phyloP scores from a whole-genome alignment of 2,329 filamentous ascomycete species.

The Trichoderma guizhouense region DNA sequence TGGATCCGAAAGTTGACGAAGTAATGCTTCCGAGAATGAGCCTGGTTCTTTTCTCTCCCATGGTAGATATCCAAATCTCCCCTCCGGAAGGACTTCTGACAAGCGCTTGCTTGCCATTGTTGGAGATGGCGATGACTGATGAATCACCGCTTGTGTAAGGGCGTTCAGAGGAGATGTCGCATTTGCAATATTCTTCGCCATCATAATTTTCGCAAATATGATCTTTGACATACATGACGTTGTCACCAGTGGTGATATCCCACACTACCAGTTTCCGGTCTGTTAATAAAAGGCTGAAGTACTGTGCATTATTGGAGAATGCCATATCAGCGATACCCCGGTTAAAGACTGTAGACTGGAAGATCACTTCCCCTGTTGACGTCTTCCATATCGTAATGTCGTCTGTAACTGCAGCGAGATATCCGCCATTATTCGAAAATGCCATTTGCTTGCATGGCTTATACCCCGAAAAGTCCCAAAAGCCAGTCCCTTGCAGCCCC shows the following conservation, averaged over 20 bases:
- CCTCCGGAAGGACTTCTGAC: not conserved
- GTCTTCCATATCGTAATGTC: not conserved
- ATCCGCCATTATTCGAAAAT: not conserved
- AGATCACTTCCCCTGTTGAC: not conserved
- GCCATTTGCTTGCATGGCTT: not conserved
- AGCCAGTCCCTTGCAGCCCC: not conserved
- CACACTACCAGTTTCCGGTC: not conserved
- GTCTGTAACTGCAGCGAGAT: not conserved
- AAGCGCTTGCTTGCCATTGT: not conserved
- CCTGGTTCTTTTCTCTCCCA: not conserved
- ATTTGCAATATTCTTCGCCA: not conserved
- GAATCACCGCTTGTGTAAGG: not conserved
- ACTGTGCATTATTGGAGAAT: not conserved
- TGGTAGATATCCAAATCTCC: not conserved
- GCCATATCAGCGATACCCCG: not conserved
- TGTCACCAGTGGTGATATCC: not conserved
- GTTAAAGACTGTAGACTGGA: not conserved
- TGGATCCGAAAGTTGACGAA: not conserved
- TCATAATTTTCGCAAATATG: not conserved
- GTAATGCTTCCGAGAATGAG: not conserved
- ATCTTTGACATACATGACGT: not conserved
- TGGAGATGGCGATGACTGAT: not conserved
- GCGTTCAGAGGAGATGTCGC: not conserved
- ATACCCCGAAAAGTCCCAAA: not conserved
- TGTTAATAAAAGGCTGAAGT: not conserved